Base-by-base conservation (phyloP, 2,329 filamentous ascomycete genomes). In the Parastagonospora avenae region DNA sequence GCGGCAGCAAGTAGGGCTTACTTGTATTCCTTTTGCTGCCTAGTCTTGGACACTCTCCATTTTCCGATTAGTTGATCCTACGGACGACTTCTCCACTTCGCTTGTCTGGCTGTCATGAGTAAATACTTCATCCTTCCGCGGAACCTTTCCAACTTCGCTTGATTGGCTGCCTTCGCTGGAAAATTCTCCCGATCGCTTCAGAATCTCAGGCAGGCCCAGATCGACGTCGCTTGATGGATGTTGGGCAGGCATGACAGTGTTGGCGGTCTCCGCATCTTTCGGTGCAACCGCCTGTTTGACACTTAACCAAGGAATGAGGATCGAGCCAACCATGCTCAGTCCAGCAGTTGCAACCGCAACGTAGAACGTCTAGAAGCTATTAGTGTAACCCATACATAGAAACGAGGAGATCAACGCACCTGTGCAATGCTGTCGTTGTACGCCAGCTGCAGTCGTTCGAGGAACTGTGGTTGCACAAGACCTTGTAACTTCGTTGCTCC, bases 391-490 rank as follows among this genome's bases (percentile, higher is more conserved):
- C 15, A 32, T 43, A 12, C 4, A 12, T 43, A 31, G 10, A 19
- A 14, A 12, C 1, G 12, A 32, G 10, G 19, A 42, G 14, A 15
- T 12, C 14, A 12, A 19, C 41, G 14, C 16, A 43, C 41, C 28
- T 43, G 41, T 15, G 41, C 33, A 24, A 41, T 41, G 9, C 39
- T 41, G 14, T 46, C 31, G 19, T 46, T 46, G 8, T 46, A 46
- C 4, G 42, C 42, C 10, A 37, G 11, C 24, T 27, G 31, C 8
- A 46, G 16, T 24, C n/a, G 19, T n/a, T n/a, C 19, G 10, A 36
- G 12, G 31, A 37, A 38, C 9, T 37, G 15, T 15, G 42, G 16
- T 29, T 36, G 15, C 16, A 46, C 42, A 9, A 38, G 33, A 36
- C 14, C 16, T n/a, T 16, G 33, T 4, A 46, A 32, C 19, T 36